phyloP scores from a whole-genome alignment of 345 rosid genomes.

The Raphanus sativus region DNA sequence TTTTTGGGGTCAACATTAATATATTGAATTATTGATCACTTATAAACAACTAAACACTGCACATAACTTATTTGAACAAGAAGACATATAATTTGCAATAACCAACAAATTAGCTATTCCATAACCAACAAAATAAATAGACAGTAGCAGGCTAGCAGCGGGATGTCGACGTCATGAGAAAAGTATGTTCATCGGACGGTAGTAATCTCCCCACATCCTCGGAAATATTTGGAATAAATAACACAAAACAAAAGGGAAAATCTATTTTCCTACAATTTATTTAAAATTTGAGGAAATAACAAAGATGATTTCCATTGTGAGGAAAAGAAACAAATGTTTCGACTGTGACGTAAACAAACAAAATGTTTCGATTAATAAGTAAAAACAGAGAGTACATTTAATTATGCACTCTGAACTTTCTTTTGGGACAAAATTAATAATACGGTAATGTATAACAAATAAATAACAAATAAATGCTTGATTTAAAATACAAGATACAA shows the following conservation, averaged over 20 bases:
- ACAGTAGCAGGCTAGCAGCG: constrained; percentile 1
- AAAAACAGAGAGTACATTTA: neutral
- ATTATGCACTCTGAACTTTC: neutral
- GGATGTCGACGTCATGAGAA: constrained; percentile 11
- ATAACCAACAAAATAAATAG: neutral
- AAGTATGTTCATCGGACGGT: constrained; percentile 30
- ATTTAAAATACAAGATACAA: no score
- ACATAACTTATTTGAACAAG: no score
- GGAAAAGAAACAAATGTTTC: neutral
- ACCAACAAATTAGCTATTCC: neutral
- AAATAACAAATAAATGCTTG: no score
- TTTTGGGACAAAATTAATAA: neutral
- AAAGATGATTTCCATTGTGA: neutral
- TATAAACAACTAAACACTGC: no score
- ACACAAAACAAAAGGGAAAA: neutral
- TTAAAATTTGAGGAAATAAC: neutral
- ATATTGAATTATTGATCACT: no score
- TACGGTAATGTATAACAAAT: neutral
- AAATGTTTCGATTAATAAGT: neutral
- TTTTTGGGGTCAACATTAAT: no score
- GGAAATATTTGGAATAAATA: constrained; percentile 10
- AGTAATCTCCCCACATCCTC: constrained; percentile 5
- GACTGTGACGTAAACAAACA: neutral
- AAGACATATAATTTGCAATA: no score
- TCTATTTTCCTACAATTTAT: neutral